phyloP scores from a whole-genome alignment of 1,284 basidiomycete species.

The Pseudozyma thailandica region DNA sequence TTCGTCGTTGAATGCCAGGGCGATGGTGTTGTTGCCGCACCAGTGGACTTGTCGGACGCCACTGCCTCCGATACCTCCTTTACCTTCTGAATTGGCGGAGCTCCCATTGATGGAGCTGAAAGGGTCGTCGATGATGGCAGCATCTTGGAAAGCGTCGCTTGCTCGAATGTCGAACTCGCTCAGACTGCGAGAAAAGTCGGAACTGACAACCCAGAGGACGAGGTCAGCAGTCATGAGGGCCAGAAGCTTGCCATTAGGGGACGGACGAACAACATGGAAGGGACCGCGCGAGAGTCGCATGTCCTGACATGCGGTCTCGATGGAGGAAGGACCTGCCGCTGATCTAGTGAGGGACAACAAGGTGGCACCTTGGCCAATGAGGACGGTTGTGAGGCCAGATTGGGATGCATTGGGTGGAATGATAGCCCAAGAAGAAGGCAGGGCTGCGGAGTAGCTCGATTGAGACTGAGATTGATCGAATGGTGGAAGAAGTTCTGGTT shows the following conservation, averaged over 20 bases:
- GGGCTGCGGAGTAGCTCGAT: not conserved
- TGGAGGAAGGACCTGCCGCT: constrained; percentile 35
- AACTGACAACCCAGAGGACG: constrained; percentile 89
- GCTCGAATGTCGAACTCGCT: constrained; percentile 76
- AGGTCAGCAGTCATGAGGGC: constrained; percentile 80
- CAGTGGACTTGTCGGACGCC: constrained; percentile 75
- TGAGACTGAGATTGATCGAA: constrained; percentile 10
- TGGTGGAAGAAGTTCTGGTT: constrained; percentile 32
- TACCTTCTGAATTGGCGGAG: constrained; percentile 4
- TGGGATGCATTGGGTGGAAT: constrained; percentile 33
- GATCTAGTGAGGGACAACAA: constrained; percentile 47
- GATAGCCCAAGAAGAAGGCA: constrained; percentile 47
- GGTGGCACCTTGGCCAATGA: constrained; percentile 39
- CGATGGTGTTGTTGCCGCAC: constrained; percentile 95
- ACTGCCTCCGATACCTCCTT: constrained; percentile 54
- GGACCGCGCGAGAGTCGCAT: constrained; percentile 84
- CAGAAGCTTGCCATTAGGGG: constrained; percentile 91
- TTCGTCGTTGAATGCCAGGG: constrained; percentile 83
- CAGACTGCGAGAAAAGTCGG: constrained; percentile 87
- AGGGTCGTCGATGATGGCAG: constrained; percentile 29
- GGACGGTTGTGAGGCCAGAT: constrained; percentile 38
- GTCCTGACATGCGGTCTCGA: constrained; percentile 47
- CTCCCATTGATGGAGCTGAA: constrained; percentile 17
- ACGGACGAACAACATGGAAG: constrained; percentile 84
- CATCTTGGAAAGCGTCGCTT: constrained; percentile 50